These are phyloP conservation scores for Cystobasidium onofrii DNA, from an alignment of 768 basidiomycete genomes.

Conservation along the genomic window DNA sequence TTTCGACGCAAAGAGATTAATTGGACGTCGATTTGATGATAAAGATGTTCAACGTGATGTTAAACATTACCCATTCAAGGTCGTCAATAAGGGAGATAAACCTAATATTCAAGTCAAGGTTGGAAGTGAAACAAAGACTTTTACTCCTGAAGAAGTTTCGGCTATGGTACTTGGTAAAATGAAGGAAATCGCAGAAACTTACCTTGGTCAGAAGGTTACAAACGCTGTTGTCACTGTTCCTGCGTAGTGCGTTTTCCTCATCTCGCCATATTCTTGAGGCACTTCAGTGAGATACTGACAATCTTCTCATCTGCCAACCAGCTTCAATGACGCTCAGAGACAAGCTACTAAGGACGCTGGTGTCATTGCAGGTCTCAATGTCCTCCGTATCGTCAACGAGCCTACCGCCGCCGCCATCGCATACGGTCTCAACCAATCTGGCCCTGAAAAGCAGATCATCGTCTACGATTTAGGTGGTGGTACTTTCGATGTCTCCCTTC, in stretches of 20 bases:
- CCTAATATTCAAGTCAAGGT: conserved; percentile 46
- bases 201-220: conserved; percentile 89
- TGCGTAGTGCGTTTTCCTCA: conserved; percentile 58
- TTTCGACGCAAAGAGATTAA: conserved; percentile 61
- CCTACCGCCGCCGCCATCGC: conserved; percentile 96
- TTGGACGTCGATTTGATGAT: conserved; percentile 55
- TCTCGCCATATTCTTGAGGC: neutral
- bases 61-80: conserved; percentile 58
- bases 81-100: conserved; percentile 42
- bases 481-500: conserved; percentile 95
- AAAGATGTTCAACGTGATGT: conserved; percentile 69
- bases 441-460: conserved; percentile 86
- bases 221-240: conserved; percentile 98
- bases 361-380: conserved; percentile 83
- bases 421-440: conserved; percentile 87
- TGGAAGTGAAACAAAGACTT: conserved; percentile 69
- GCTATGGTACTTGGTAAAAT: conserved; percentile 95
- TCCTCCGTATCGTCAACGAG: conserved; percentile 96
- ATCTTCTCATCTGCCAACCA: neutral
- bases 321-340: conserved; percentile 86
- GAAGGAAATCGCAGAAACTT: conserved; percentile 99
- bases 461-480: conserved; percentile 98
- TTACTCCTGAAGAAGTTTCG: conserved; percentile 55
- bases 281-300: neutral
- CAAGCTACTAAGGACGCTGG: conserved; percentile 98